Percentiles rank a stretch among this genome's conserved stretches.
phyloP scores from a whole-genome alignment of 2,329 filamentous ascomycete genomes.

The Clathrospora elynae region DNA sequence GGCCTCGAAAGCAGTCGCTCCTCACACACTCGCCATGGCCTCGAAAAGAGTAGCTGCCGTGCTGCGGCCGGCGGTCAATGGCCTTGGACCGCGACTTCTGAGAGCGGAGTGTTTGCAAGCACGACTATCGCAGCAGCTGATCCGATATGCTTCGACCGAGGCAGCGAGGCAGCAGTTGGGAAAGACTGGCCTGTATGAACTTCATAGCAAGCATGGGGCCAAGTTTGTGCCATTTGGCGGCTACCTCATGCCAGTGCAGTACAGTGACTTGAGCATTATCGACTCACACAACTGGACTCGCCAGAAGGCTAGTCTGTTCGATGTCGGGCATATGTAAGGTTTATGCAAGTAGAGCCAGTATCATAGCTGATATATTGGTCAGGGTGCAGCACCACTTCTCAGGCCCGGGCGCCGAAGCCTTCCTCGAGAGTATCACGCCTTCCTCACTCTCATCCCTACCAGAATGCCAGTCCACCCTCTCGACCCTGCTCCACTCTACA shows the following conservation, averaged over 20 bases:
- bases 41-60: slow-evolving; percentile 31
- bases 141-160: slow-evolving; percentile 39
- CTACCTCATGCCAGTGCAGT: slow-evolving; percentile 91
- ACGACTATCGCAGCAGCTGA: slow-evolving; percentile 20
- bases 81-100: slow-evolving; percentile 20
- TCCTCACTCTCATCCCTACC: slow-evolving; percentile 69
- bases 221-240: slow-evolving; percentile 98
- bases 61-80: slow-evolving; percentile 37
- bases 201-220: slow-evolving; percentile 77
- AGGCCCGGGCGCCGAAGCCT: slow-evolving; percentile 77
- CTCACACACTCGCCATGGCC: slow-evolving; percentile 34
- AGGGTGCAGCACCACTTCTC: slow-evolving; percentile 81
- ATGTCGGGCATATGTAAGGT: slow-evolving; percentile 90
- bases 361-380: slow-evolving; percentile 8
- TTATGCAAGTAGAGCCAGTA: neutral
- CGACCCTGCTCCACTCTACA: slow-evolving; percentile 75
- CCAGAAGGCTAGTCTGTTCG: slow-evolving; percentile 85
- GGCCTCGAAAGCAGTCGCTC: slow-evolving; percentile 18
- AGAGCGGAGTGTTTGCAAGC: slow-evolving; percentile 20
- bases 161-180: slow-evolving; percentile 40
- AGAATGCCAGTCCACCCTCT: slow-evolving; percentile 76
- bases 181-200: slow-evolving; percentile 76
- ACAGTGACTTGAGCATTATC: slow-evolving; percentile 73
- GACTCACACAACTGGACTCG: slow-evolving; percentile 92
- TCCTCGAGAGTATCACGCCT: slow-evolving; percentile 85